Evolutionary conservation across 2,329 filamentous ascomycete species (phyloP).

Genomic region (Chaetomium olivaceum): DNA sequence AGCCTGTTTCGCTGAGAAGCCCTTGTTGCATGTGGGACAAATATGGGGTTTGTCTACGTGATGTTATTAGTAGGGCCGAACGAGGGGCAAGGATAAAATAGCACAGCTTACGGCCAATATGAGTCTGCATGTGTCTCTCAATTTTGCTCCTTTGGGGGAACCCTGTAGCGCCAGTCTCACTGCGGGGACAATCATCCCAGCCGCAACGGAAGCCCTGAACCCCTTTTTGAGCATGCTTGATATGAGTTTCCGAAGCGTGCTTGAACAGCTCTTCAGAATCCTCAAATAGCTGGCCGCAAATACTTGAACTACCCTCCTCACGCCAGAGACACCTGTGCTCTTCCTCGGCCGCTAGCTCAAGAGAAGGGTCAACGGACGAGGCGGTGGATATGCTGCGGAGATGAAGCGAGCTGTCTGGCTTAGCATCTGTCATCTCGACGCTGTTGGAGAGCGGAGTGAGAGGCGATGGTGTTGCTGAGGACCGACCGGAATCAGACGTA

Average conservation of each 20-base stretch:
- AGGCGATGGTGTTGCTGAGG: slow-evolving; percentile 31
- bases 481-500: slow-evolving; percentile 31
- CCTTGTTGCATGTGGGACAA: slow-evolving; percentile 56
- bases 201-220: slow-evolving; percentile 52
- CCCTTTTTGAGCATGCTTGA: slow-evolving; percentile 47
- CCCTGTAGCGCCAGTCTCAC: slow-evolving; percentile 44
- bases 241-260: slow-evolving; percentile 55
- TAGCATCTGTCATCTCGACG: slow-evolving; percentile 29
- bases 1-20: slow-evolving; percentile 67
- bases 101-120: slow-evolving; percentile 59
- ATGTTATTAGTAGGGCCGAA: background rate
- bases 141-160: slow-evolving; percentile 64
- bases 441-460: slow-evolving; percentile 32
- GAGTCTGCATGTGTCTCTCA: slow-evolving; percentile 64
- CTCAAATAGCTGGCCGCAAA: slow-evolving; percentile 41
- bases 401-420: slow-evolving; percentile 18
- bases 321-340: slow-evolving; percentile 39
- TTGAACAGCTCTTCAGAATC: slow-evolving; percentile 54
- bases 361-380: slow-evolving; percentile 22
- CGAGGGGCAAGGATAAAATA: background rate
- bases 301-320: slow-evolving; percentile 25
- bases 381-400: slow-evolving; percentile 25
- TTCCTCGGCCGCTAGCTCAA: slow-evolving; percentile 22
- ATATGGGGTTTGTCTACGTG: slow-evolving; percentile 60
- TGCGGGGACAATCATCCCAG: slow-evolving; percentile 59